Percentiles rank a stretch among this genome's conserved stretches.
Conservation (phyloP, 352 stramenopile species). For the Phytopythium chamaehyphon region DNA sequence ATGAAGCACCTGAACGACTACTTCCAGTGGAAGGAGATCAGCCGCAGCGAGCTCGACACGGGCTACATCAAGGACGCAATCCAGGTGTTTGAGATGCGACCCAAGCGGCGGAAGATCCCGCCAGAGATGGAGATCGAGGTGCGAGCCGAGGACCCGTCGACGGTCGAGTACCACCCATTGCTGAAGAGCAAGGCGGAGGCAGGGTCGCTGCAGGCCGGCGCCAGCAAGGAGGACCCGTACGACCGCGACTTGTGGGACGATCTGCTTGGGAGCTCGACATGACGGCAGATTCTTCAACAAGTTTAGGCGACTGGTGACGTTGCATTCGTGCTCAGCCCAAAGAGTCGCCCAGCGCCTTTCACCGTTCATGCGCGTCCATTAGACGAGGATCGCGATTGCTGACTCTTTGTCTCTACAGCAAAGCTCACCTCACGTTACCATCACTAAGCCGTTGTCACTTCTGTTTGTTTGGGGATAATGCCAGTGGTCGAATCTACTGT, state of each 20-base stretch:
- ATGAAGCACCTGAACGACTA: slow-evolving; percentile 58
- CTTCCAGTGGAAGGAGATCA: slow-evolving; percentile 70
- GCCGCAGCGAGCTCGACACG: slow-evolving; percentile 47
- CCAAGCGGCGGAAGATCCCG: slow-evolving; percentile 73
- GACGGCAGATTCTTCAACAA: neutral
- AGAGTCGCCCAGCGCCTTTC: no score
- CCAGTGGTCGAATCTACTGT: no score
- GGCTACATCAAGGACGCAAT: slow-evolving; percentile 74
- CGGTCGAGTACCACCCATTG: slow-evolving; percentile 43
- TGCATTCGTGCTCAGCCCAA: no score
- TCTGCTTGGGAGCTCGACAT: slow-evolving; percentile 28
- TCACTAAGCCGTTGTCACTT: no score
- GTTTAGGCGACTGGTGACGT: neutral
- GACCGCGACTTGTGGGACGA: slow-evolving; percentile 71
- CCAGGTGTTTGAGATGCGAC: slow-evolving; percentile 73
- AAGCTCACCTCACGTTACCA: no score
- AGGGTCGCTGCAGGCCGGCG: neutral
- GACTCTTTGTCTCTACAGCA: no score
- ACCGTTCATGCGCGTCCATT: no score
- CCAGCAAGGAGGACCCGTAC: slow-evolving; percentile 37
- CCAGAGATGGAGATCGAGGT: slow-evolving; percentile 59
- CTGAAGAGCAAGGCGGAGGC: slow-evolving; percentile 15
- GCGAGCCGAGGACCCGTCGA: slow-evolving; percentile 17
- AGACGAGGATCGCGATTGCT: no score
- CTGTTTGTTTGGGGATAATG: no score